Percentiles rank a stretch among this genome's conserved stretches.
Conservation (phyloP, 352 stramenopile species). For the Pythium dissotocum region DNA sequence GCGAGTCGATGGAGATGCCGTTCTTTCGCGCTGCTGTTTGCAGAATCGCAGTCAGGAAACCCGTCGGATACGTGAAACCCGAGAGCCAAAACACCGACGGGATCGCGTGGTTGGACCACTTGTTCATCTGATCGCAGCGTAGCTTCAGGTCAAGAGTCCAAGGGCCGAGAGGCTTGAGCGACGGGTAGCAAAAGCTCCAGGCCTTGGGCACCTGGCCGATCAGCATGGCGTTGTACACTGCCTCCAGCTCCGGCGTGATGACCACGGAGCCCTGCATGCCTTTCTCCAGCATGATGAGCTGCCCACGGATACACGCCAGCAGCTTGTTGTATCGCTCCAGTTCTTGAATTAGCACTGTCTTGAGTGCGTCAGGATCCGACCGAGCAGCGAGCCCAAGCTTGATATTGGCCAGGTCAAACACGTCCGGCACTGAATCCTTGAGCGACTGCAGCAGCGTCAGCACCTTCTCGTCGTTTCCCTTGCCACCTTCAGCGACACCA, state of each 20-base stretch:
- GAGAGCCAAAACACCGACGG: conserved; percentile 94
- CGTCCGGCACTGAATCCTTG: conserved; percentile 85
- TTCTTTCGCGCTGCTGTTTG: conserved; percentile 95
- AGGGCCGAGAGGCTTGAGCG: conserved; percentile 90
- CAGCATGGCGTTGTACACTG: conserved; percentile 91
- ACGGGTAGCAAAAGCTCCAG: conserved; percentile 95
- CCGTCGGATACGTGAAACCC: conserved; percentile 96
- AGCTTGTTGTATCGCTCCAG: conserved; percentile 94
- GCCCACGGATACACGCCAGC: conserved; percentile 71
- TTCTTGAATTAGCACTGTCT: conserved; percentile 95
- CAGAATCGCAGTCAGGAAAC: conserved; percentile 95
- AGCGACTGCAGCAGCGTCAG: conserved; percentile 79
- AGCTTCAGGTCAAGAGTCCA: conserved; percentile 93
- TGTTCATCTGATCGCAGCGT: conserved; percentile 89
- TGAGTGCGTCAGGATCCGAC: conserved; percentile 89
- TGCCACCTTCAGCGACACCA: conserved; percentile 75
- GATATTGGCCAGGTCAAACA: conserved; percentile 88
- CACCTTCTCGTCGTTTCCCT: conserved; percentile 90
- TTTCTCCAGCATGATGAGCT: conserved; percentile 86
- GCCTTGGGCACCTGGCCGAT: conserved; percentile 85
- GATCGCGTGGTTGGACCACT: conserved; percentile 84
- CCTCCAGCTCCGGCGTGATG: conserved; percentile 95
- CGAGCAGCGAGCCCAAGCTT: conserved; percentile 66
- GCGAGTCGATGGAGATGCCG: conserved; percentile 93
- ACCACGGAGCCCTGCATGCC: conserved; percentile 93